Base-by-base conservation (phyloP, 1,284 basidiomycete genomes). In the Leucoagaricus sp. region DNA sequence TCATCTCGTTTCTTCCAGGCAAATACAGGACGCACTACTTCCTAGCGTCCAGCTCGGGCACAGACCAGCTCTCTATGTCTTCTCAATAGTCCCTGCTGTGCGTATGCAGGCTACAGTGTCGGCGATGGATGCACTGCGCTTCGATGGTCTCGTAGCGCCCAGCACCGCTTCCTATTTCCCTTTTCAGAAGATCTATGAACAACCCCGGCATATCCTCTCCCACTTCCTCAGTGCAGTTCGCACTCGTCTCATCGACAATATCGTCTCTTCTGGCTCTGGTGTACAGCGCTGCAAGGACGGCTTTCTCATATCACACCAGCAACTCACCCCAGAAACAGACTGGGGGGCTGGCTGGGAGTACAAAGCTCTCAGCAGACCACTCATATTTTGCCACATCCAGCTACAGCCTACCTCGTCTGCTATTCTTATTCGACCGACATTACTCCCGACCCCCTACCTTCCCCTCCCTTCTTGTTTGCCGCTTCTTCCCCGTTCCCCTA, bases 271-370 rank as follows among this genome's bases (percentile, higher is more conserved):
- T 47, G 41, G 60, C 59, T 46, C 66, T 63, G 66, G 64, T 29
- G 72, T 73, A 61, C 75, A 71, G 36, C 76, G 83, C 41, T 72
- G 84, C 45, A 79, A 77, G 65, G 75, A 76, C 49, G 88, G 89
- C 0, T 82, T 91, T 63, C 65, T 90, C 13, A 75, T 89, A 28
- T 44, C 38, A 15, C 46, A 49, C 17, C 73, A 77, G 47, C 73
- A 79, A 25, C 64, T 70, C 1, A 67, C 72, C 19, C 62, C 72
- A 7, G 68, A 73, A 1, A 79, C 75, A 23, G 82, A 85, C 66
- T 89, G 88, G 88, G 77, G 78, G 23, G 65, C 73, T 12, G 80
- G 80, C 12, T 89, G 87, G 87, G 77, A 86, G 36, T 76, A 81
- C 60, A 75, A 77, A 56, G 69, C 77, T 3, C 73, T 70, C 25